Evolutionary conservation across 257 asterid genomes (phyloP), one percentile per base, ranked within the genome.

Genomic region (Nicotiana attenuata): DNA sequence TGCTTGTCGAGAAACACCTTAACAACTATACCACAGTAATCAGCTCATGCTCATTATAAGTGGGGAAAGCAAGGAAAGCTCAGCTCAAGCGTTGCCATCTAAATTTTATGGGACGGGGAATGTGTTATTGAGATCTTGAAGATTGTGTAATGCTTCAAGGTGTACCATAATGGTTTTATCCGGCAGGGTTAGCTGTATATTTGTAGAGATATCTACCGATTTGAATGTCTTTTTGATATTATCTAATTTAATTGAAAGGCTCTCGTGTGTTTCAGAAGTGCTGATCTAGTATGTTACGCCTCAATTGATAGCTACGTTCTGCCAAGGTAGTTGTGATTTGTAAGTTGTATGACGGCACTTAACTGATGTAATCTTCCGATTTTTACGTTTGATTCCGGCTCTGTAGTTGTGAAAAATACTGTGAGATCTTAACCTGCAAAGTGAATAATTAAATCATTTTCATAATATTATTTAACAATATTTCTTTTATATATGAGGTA

Each of bases 161-260:
- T 67, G 76, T 75, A 75, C 61, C 64, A 75, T 24, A 75, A 24
- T 50, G 26, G 26, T 2, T 75, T 50, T 75, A 24, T 50, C 63
- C 24, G 63, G 63, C 61, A 75, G 80, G 78, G 22, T 50, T 75
- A 75, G 80, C 63, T 75, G 80, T 75, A 75, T 75, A 75, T 75
- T 75, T 75, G 80, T 75, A 75, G 80, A 75, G 80, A 24, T 75
- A 50, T 50, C 64, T 26, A 50, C 80, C 26, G 64, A 50, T 24
- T 75, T 50, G 64, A 75, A 11, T 14, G 57, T 52, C 57, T 15
- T 11, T 24, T 50, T 75, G 64, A 59, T 41, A 41, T 1, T 41
- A 41, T 75, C 80, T 50, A 50, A 75, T 26, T 75, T 75, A 75
- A 75, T 75, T 47, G 24, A 75, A 35, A 26, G 64, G 80, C 80